Base-by-base conservation (phyloP, 2,329 filamentous ascomycete species). In the Cylindrodendrum hubeiense region DNA sequence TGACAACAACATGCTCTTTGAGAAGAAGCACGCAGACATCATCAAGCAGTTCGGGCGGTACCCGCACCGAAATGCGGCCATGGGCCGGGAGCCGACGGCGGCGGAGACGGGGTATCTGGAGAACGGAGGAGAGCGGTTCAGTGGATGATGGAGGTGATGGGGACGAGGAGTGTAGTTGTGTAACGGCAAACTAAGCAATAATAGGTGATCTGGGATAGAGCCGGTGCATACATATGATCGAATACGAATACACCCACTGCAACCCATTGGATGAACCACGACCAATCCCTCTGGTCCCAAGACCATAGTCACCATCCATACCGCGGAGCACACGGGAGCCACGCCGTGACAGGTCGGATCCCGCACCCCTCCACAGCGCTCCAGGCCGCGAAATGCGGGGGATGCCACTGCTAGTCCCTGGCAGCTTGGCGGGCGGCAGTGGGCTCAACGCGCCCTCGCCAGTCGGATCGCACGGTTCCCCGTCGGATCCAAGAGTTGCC, bases 41-140 rank as follows among this genome's bases (percentile, higher is more conserved):
- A 75, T 90, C 39, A 76, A 81, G 60, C 78, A 65, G 61, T 90
- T 90, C 73, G 87, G 87, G 1, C 76, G 88, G 57, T 90, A 89
- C 77, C 88, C 88, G 9, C 85, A 90, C 75, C 78, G 88, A 6
- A 90, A 90, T 70, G 72, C 76, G 59, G 79, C 79, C 0, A 56
- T 90, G 54, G 86, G 84, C 0, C 77, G 88, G 66, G 75, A 81
- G 65, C 78, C 75, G 47, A 89, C 85, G 6, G 67, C 68, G 1
- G 86, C 86, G 65, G 88, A 90, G 76, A 73, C 64, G 55, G 78
- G 79, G 67, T 90, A 84, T 76, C 68, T 90, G 44, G 79, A 81
- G 52, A 80, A 78, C 8, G 81, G 81, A 0, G 82, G 82, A 6
- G 78, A 81, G 56, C 81, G 79, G 2, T 83, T 83, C 74, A 67